Evolutionary conservation across 1,139 yeast genomes (phyloP), one percentile per base, ranked within the genome.

Genomic region (Geotrichum phurueaensis): DNA sequence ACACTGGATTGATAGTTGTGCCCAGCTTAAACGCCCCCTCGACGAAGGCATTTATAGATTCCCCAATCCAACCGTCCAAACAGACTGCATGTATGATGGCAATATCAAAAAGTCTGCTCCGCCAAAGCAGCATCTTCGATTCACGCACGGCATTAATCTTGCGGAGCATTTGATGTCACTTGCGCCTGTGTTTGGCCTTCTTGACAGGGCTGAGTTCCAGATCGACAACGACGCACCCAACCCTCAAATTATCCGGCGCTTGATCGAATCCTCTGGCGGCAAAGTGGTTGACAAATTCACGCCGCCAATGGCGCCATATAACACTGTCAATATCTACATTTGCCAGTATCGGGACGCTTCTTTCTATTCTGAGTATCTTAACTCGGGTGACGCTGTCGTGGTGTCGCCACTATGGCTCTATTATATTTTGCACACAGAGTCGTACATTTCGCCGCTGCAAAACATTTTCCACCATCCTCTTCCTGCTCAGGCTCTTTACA

Each of bases 401-500:
- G 63, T 56, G 5, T 56, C 33, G 22, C 49, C 58, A 5, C 20
- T 22, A 23, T 61, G 63, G 63, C 18, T 61, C 2, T 51, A 51
- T 39, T 58, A 84, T 73, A 81, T 89, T 78, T 72, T 86, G 53
- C 79, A 83, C 23, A 78, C 81, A 59, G 76, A 80, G 49, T 73
- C 75, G 59, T 89, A 89, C 85, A 72, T 78, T 0, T 71, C 79
- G 2, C 96, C 97, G 0, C 69, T 73, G 10, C 73, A 75, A 2
- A 83, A 81, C 62, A 73, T 91, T 43, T 77, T 91, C 13, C 91
- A 88, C 68, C 84, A 84, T 67, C 97, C 98, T 0, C 75, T 79
- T 18, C 89, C 87, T 0, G 68, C 70, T 51, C 73, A 73, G 12
- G 84, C 84, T 1, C 66, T 89, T 43, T 73, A 78, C 10, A 79